Evolutionary conservation across 345 rosid species (phyloP).

Genomic region (Aethionema arabicum): DNA sequence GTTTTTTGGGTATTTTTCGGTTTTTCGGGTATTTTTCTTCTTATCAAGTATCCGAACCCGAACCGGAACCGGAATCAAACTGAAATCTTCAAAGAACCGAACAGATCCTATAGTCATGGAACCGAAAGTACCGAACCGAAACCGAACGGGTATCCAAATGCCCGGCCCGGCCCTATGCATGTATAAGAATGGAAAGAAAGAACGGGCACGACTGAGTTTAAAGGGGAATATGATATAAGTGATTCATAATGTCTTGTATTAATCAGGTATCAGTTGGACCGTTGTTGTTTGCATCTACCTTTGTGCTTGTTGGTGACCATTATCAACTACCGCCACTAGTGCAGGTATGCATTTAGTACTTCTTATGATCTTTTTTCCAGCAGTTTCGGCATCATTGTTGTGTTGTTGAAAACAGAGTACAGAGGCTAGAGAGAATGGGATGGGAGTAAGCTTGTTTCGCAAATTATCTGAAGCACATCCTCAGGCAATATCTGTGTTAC

Average conservation of each 20-base stretch:
- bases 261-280: conserved; percentile 90
- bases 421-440: conserved; percentile 93
- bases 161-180: too few species aligned
- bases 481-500: conserved; percentile 89
- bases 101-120: too few species aligned
- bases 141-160: too few species aligned
- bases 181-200: conserved; percentile 15
- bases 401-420: conserved; percentile 51
- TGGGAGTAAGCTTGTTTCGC: conserved; percentile 94
- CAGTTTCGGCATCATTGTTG: conserved; percentile 30
- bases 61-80: too few species aligned
- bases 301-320: conserved; percentile 98
- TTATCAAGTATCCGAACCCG: too few species aligned
- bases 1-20: too few species aligned
- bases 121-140: too few species aligned
- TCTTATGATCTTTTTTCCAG: conserved; percentile 15
- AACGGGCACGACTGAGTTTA: conserved; percentile 10
- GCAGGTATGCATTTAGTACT: conserved; percentile 51
- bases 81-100: too few species aligned
- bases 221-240: conserved; percentile 8
- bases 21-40: too few species aligned
- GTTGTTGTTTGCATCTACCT: conserved; percentile 73
- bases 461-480: conserved; percentile 98
- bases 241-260: conserved; percentile 26
- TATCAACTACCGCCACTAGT: conserved; percentile 96